A percentile compares a stretch with the other conserved stretches of the same genome.
phyloP scores from a whole-genome alignment of 2,329 filamentous ascomycete genomes.

The Phialophora tarda region DNA sequence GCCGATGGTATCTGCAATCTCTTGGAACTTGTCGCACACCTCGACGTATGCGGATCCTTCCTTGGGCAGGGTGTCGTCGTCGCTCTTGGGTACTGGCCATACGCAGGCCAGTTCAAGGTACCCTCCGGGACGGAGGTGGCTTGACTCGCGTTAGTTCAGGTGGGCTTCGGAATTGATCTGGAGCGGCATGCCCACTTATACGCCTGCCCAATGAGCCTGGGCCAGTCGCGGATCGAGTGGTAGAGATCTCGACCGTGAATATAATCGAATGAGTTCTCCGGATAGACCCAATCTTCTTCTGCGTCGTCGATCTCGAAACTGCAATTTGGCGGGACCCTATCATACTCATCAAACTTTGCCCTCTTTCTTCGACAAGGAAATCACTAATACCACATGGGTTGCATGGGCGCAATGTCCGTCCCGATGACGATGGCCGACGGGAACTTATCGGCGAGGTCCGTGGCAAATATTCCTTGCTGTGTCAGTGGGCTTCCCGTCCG shows the following conservation, averaged over 20 bases:
- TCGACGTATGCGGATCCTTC: constrained; percentile 1
- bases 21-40: neutral
- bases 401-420: neutral
- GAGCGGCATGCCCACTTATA: constrained; percentile 1
- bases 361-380: no score
- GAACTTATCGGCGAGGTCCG: constrained; percentile 42
- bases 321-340: constrained; percentile 41
- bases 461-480: constrained; percentile 32
- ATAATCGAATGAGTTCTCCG: constrained; percentile 41
- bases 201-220: constrained; percentile 26
- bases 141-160: constrained; percentile 34
- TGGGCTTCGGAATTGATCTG: neutral
- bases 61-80: neutral
- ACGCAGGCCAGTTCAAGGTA: constrained; percentile 13
- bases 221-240: constrained; percentile 25
- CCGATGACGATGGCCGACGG: neutral
- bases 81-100: neutral
- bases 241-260: constrained; percentile 42
- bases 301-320: constrained; percentile 44
- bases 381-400: neutral
- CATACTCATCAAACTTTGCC: no score
- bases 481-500: no score
- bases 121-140: constrained; percentile 44
- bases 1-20: neutral
- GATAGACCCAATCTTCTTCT: constrained; percentile 40